Percentiles rank a stretch among this genome's conserved stretches.
Conservation (phyloP, 2,329 filamentous ascomycete species). For the Ceratocystis smalleyi region DNA sequence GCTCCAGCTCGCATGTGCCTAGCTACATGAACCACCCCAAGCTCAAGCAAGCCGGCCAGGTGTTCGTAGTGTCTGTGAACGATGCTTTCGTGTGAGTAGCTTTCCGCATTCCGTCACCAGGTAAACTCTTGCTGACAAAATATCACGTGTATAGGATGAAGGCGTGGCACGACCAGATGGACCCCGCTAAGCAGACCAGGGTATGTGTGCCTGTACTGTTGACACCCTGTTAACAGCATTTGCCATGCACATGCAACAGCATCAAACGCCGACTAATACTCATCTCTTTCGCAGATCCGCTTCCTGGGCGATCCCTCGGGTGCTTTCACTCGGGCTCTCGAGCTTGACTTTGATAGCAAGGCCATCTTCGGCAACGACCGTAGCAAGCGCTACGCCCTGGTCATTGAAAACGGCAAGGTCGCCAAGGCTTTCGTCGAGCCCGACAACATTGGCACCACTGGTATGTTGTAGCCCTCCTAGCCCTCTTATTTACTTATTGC, state of each 20-base stretch:
- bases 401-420: slow-evolving; percentile 73
- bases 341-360: slow-evolving; percentile 64
- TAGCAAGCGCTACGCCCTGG: slow-evolving; percentile 75
- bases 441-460: slow-evolving; percentile 68
- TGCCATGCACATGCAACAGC: background rate
- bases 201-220: slow-evolving; percentile 37
- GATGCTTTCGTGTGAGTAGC: slow-evolving; percentile 75
- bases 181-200: slow-evolving; percentile 57
- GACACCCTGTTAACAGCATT: background rate
- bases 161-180: slow-evolving; percentile 66
- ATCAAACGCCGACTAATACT: background rate
- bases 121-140: background rate
- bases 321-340: slow-evolving; percentile 67
- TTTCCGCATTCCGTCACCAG: background rate
- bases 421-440: slow-evolving; percentile 69
- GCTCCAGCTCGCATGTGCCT: slow-evolving; percentile 56
- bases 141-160: slow-evolving; percentile 51
- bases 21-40: slow-evolving; percentile 69
- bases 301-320: slow-evolving; percentile 73
- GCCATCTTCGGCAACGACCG: slow-evolving; percentile 68
- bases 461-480: slow-evolving; percentile 31
- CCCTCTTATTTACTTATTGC: background rate
- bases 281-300: slow-evolving; percentile 46
- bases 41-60: slow-evolving; percentile 63
- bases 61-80: slow-evolving; percentile 86